Percentiles rank a stretch among this genome's conserved stretches.
Evolutionary conservation across 371 early-diverging fungal species (phyloP).

Genomic region (Rhizoclosmatium hyalinum): DNA sequence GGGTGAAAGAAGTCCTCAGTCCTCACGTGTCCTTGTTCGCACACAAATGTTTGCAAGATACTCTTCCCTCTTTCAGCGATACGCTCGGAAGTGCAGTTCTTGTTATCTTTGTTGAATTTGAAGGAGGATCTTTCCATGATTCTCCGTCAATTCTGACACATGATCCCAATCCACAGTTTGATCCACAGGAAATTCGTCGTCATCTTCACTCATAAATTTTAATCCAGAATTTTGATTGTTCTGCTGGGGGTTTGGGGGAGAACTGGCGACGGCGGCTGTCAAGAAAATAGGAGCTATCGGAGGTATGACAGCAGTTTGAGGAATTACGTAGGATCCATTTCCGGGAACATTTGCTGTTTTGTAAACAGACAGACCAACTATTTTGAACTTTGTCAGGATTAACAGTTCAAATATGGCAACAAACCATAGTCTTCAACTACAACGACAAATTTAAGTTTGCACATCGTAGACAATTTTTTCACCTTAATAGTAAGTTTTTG

Average conservation of each 20-base stretch:
- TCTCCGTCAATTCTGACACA: no score
- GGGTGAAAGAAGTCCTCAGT: not conserved
- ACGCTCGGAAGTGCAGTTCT: not conserved
- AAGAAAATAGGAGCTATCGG: not conserved
- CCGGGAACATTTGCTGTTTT: slow-evolving; percentile 31
- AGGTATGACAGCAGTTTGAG: not conserved
- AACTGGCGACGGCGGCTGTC: not conserved
- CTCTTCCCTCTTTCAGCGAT: slow-evolving; percentile 28
- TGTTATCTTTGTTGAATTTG: no score
- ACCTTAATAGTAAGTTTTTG: slow-evolving; percentile 37
- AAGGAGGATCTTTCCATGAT: no score
- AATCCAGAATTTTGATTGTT: not conserved
- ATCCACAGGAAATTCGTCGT: not conserved
- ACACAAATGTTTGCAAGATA: slow-evolving; percentile 50
- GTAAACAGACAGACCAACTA: slow-evolving; percentile 36
- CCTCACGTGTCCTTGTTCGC: slow-evolving; percentile 41
- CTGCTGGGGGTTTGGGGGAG: not conserved
- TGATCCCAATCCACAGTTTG: not conserved
- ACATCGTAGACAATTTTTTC: not conserved
- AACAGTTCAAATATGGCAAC: not conserved
- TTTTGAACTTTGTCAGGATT: not conserved
- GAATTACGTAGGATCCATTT: not conserved
- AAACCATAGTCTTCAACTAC: slow-evolving; percentile 43
- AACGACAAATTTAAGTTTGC: slow-evolving; percentile 37
- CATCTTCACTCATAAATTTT: no score